phyloP scores from a whole-genome alignment of 331 rosid species.

The Pyrus hybrid region DNA sequence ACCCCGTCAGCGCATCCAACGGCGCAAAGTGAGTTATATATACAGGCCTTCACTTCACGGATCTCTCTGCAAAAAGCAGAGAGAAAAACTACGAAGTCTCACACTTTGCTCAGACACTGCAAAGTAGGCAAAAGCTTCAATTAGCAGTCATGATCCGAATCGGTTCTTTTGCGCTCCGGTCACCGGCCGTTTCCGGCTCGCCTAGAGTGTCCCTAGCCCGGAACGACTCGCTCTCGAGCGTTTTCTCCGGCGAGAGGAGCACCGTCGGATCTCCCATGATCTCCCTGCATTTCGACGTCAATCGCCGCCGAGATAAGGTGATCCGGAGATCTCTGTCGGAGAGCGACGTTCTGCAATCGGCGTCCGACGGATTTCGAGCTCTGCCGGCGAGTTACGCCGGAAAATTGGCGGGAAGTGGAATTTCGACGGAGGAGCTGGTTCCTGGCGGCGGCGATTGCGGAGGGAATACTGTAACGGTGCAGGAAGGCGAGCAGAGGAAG shows the following conservation, averaged over 20 bases:
- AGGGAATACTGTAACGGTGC: constrained; percentile 7
- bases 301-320: constrained; percentile 5
- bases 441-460: constrained; percentile 17
- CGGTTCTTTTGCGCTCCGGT: constrained; percentile 38
- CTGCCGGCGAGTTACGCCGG: constrained; percentile 12
- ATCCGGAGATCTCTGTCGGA: constrained; percentile 36
- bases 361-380: not conserved
- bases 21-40: not conserved
- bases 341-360: constrained; percentile 9
- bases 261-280: constrained; percentile 22
- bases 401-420: not conserved
- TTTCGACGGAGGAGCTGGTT: constrained; percentile 13
- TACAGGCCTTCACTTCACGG: not conserved
- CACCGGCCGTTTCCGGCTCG: constrained; percentile 16
- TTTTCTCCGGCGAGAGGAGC: constrained; percentile 16
- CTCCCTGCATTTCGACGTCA: constrained; percentile 33
- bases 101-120: not conserved
- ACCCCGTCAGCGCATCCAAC: constrained; percentile 22
- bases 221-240: constrained; percentile 22
- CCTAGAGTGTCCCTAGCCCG: constrained; percentile 21
- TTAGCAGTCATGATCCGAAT: constrained; percentile 35
- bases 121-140: not conserved
- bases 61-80: not conserved
- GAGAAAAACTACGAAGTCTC: not conserved
- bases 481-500: constrained; percentile 35